Evolutionary conservation across 495 filamentous ascomycete species (phyloP).

Genomic region (Talaromyces nanjingensis): DNA sequence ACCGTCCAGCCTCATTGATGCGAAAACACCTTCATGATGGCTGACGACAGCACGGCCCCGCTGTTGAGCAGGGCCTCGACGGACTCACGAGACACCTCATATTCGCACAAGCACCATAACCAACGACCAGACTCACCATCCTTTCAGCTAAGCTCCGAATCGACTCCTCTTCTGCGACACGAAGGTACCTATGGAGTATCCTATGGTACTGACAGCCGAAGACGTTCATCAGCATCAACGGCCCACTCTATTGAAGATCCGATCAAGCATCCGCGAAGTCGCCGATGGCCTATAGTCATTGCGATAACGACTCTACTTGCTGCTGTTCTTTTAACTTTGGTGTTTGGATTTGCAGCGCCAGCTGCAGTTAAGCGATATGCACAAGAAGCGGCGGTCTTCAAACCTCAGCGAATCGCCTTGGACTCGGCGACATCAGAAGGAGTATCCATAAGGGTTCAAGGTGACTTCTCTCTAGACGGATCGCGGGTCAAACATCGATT

Average conservation of each 20-base stretch:
- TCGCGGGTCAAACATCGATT: slow-evolving; percentile 59
- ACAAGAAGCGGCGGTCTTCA: slow-evolving; percentile 70
- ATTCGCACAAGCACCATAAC: slow-evolving; percentile 4
- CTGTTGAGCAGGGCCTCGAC: slow-evolving; percentile 21
- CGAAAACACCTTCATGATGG: neutral
- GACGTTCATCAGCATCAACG: slow-evolving; percentile 15
- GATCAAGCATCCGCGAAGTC: neutral
- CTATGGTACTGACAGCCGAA: slow-evolving; percentile 27
- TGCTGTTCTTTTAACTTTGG: slow-evolving; percentile 41
- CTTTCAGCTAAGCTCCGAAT: slow-evolving; percentile 34
- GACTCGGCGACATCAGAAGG: slow-evolving; percentile 74
- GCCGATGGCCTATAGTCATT: slow-evolving; percentile 53
- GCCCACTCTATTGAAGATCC: neutral
- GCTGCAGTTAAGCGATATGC: slow-evolving; percentile 77
- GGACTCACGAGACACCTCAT: slow-evolving; percentile 10
- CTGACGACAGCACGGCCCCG: slow-evolving; percentile 19
- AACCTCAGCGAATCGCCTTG: slow-evolving; percentile 74
- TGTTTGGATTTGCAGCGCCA: slow-evolving; percentile 72
- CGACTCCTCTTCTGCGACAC: slow-evolving; percentile 34
- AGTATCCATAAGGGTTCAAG: slow-evolving; percentile 69
- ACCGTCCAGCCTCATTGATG: neutral
- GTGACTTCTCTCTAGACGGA: slow-evolving; percentile 72
- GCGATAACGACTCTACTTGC: slow-evolving; percentile 42
- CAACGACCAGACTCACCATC: slow-evolving; percentile 16
- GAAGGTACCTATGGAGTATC: slow-evolving; percentile 16